Evolutionary conservation across 257 asterid species (phyloP), one percentile per base, ranked within the genome.

Genomic region (Salvia rosmarinus): DNA sequence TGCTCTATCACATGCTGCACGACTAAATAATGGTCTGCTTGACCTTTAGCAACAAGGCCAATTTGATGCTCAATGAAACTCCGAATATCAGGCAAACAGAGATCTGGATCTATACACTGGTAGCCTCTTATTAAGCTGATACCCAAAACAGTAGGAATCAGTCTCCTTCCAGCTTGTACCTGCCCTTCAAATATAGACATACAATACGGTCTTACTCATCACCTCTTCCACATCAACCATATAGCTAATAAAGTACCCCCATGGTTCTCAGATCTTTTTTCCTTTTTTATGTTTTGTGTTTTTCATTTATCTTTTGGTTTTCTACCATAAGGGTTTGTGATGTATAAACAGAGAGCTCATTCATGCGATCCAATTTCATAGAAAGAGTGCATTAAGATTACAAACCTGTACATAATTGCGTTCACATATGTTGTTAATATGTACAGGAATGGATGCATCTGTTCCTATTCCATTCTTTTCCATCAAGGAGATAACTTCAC

Each of bases 11-110:
- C 98, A 73, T 92, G 96, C 79, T 86, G 84, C 82, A 92, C 95
- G 59, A 92, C 95, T 76, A 82, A 63, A 16, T 82, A 75, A 82
- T 89, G 95, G 79, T 89, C 87, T 63, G 96, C 98, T 84, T 92
- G 94, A 66, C 98, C 98, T 84, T 89, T 92, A 70, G 95, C 98
- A 54, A 92, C 93, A n/a, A 89, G 95, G 62, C 83, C 67, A 72
- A 92, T 89, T 78, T 92, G 96, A 44, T 92, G 95, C 90, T 89
- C 98, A 66, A 92, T 92, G 83, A 92, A 92, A 83, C 98, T 82
- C 50, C 98, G 89, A 72, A 92, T 92, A 67, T 89, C 98, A 28
- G 98, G 98, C 79, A 92, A 86, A 76, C 94, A 86, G 73, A 92
- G 87, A 86, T 92, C 98, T 40, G 94, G 95, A 79, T 92, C 98